Evolutionary conservation across 225 moss, liverwort and hornwort genomes (phyloP), one percentile per base, ranked within the genome.

Genomic region (Marchantia polymorpha): DNA sequence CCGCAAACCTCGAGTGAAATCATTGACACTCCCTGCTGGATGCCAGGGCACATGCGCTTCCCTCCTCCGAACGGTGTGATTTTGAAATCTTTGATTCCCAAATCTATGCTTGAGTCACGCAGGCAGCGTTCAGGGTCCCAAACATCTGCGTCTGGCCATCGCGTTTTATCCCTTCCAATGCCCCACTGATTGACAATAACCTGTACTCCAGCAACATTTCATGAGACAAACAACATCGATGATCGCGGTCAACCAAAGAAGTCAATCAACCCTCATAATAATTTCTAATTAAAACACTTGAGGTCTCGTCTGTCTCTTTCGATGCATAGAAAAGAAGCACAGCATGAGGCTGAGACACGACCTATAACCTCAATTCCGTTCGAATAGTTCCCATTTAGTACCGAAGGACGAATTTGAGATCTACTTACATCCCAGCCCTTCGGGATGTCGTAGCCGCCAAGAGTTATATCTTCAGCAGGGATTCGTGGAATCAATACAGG

Each of bases 41-140:
- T 63, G 22, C 91, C 91, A 20, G 82, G 86, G 59, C 91, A 91
- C 79, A 88, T 89, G 51, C 91, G 78, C 77, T 91, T 91, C 47
- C 91, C 91, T 8, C 89, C 89, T 0, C 91, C 91, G 52, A 91
- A 91, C 63, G 91, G 91, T 83, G 87, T 77, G 55, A 91, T 77
- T 55, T 71, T 63, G 66, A 89, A 82, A 79, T 91, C 83, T 12
- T 88, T 87, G 81, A 87, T 83, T 8, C 91, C 91, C 87, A 91
- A 82, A 72, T 91, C 89, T 47, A 91, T 19, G 52, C 79, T 73
- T 16, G 66, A 15, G 0, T 50, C 69, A n/a, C 86, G n/a, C 2
- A 91, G 19, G 22, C 63, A 63, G 72, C 88, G 86, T n/a, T 89
- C 86, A 9, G 89, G 91, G 49, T 89, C 69, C 86, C 87, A 91